Conservation (phyloP, 2,329 filamentous ascomycete genomes). For the Fonsecaea pugnacius region DNA sequence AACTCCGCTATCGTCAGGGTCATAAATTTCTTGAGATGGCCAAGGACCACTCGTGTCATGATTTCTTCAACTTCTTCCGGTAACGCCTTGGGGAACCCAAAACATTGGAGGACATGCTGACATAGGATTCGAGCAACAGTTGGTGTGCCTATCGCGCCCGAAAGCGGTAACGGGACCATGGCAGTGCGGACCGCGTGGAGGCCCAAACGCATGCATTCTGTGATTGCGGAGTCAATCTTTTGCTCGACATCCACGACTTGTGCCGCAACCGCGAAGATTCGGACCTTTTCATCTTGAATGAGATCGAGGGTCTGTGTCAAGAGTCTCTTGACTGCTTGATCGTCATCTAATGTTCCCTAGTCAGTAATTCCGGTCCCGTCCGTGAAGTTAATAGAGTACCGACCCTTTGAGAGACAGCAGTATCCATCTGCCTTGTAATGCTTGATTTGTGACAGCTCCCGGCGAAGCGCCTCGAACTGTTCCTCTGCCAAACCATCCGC, state of each 20-base stretch:
- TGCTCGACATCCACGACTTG: slow-evolving; percentile 43
- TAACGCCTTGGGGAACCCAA: slow-evolving; percentile 36
- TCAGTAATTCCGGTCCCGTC: slow-evolving; percentile 6
- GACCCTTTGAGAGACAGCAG: slow-evolving; percentile 37
- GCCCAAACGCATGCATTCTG: slow-evolving; percentile 42
- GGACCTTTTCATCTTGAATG: slow-evolving; percentile 43
- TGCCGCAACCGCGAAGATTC: slow-evolving; percentile 43
- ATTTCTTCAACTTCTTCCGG: slow-evolving; percentile 37
- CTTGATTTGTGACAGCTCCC: slow-evolving; percentile 34
- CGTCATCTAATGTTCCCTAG: slow-evolving; percentile 37
- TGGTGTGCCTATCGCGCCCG: slow-evolving; percentile 36
- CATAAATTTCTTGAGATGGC: slow-evolving; percentile 35
- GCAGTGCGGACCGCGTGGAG: slow-evolving; percentile 39
- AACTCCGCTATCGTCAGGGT: slow-evolving; percentile 31
- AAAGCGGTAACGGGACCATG: slow-evolving; percentile 37
- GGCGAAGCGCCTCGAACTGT: slow-evolving; percentile 33
- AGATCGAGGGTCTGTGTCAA: slow-evolving; percentile 40
- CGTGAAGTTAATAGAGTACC: neutral
- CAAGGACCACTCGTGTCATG: slow-evolving; percentile 35
- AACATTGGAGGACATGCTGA: slow-evolving; percentile 36
- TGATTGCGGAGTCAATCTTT: slow-evolving; percentile 44
- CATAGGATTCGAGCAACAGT: slow-evolving; percentile 37
- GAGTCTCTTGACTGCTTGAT: slow-evolving; percentile 40
- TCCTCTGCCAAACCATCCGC: slow-evolving; percentile 33
- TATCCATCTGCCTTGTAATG: slow-evolving; percentile 37